Evolutionary conservation across 2,329 filamentous ascomycete species (phyloP).

Genomic region (Paecilomyces fulvus): DNA sequence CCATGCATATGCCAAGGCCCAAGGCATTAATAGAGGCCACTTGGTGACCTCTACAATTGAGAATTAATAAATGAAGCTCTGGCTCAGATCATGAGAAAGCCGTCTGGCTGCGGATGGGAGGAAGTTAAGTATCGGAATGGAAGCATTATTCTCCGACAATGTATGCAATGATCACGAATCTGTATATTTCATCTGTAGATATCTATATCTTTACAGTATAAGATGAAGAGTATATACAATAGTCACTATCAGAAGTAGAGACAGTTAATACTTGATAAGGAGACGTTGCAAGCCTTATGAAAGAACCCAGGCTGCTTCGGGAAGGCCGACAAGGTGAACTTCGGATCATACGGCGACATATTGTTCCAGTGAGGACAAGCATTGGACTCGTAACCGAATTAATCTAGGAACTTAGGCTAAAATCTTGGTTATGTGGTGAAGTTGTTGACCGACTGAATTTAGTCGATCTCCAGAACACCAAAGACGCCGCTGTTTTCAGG

Average conservation of each 20-base stretch:
- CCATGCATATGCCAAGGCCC: no score
- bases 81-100: not conserved
- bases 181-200: not conserved
- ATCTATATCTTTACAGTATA: not conserved
- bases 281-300: no score
- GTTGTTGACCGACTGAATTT: conserved; percentile 11
- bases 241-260: not conserved
- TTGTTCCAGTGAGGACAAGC: conserved; percentile 13
- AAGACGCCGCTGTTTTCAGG: conserved; percentile 10
- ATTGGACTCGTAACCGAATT: conserved; percentile 10
- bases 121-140: not conserved
- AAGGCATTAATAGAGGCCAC: no score
- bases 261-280: no score
- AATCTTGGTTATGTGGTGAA: conserved; percentile 9
- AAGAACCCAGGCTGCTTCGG: conserved; percentile 10
- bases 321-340: conserved; percentile 5
- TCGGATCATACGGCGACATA: conserved; percentile 9
- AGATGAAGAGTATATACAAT: not conserved
- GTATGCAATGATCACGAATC: not conserved
- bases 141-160: not conserved
- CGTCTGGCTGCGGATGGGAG: no score
- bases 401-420: conserved; percentile 7
- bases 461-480: conserved; percentile 10
- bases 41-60: no score
- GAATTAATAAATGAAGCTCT: no score